Conservation (phyloP, 2,329 filamentous ascomycete species). For the Mycosphaerella sp. region DNA sequence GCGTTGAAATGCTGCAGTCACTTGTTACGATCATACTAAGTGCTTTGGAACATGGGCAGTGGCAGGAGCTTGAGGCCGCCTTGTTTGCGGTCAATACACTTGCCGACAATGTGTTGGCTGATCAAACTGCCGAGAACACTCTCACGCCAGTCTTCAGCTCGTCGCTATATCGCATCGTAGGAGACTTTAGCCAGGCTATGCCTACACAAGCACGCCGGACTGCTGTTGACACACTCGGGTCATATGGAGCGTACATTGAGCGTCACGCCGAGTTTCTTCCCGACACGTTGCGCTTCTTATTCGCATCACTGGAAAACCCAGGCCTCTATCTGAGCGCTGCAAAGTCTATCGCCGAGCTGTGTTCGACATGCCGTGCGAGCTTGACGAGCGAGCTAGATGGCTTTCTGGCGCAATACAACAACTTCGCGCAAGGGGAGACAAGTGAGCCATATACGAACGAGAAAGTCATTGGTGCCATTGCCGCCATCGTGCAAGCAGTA, state of each 20-base stretch:
- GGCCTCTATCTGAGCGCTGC: conserved; percentile 60
- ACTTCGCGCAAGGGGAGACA: conserved; percentile 53
- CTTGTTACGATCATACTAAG: conserved; percentile 42
- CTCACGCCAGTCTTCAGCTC: conserved; percentile 58
- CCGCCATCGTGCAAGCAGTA: conserved; percentile 68
- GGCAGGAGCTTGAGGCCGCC: conserved; percentile 47
- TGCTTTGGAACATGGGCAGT: conserved; percentile 38
- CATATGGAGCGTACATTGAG: conserved; percentile 71
- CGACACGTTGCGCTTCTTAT: conserved; percentile 65
- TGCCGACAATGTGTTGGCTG: conserved; percentile 58
- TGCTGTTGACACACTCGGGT: conserved; percentile 62
- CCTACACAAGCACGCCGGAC: conserved; percentile 60
- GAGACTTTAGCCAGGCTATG: conserved; percentile 43
- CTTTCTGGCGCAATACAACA: conserved; percentile 65
- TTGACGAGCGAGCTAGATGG: conserved; percentile 60
- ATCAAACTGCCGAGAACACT: conserved; percentile 51
- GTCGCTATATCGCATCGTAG: conserved; percentile 50
- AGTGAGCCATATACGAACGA: conserved; percentile 66
- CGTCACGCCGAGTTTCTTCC: conserved; percentile 61
- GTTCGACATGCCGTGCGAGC: conserved; percentile 64
- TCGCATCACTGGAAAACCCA: conserved; percentile 57
- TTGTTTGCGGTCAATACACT: conserved; percentile 60
- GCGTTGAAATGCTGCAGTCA: conserved; percentile 40
- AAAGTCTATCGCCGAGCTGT: conserved; percentile 66
- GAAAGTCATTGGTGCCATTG: conserved; percentile 65